These are phyloP conservation scores for Ophiorrhiza pumila DNA, from an alignment of 257 asterid species.

Conservation along the genomic window DNA sequence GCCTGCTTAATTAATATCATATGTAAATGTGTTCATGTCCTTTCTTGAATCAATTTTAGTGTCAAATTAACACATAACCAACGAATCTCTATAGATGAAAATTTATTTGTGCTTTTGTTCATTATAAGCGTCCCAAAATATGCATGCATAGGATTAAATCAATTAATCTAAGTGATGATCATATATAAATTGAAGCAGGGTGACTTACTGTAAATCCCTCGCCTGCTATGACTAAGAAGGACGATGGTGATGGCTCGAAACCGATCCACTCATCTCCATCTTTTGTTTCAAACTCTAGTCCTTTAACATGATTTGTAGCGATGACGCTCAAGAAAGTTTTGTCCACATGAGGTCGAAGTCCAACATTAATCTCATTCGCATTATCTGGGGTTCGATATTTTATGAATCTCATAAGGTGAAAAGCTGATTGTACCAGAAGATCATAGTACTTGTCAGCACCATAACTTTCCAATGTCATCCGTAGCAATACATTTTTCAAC, in stretches of 20 bases:
- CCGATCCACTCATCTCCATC: conserved; percentile 61
- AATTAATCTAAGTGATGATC: too few relatives aligned
- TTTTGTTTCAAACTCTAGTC: conserved; percentile 50
- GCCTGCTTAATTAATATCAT: too few relatives aligned
- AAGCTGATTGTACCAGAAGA: conserved; percentile 28
- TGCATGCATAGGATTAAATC: too few relatives aligned
- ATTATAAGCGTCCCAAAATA: too few relatives aligned
- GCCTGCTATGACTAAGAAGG: conserved; percentile 63
- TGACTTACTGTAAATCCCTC: conserved; percentile 50
- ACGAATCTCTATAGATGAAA: too few relatives aligned
- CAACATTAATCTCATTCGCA: conserved; percentile 36
- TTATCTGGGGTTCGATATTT: conserved; percentile 51
- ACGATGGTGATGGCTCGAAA: conserved; percentile 45
- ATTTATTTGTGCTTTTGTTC: too few relatives aligned
- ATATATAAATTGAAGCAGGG: background rate
- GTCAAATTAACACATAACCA: too few relatives aligned
- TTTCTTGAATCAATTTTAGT: too few relatives aligned
- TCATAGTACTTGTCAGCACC: conserved; percentile 55
- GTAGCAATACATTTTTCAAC: conserved; percentile 36
- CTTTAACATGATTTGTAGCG: conserved; percentile 54
- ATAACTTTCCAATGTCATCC: conserved; percentile 59
- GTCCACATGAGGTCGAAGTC: conserved; percentile 60
- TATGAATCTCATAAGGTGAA: conserved; percentile 50
- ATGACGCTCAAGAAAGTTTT: conserved; percentile 59
- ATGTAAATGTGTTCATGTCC: too few relatives aligned